Conservation (phyloP, 768 basidiomycete genomes). For the Roridomyces roridus region DNA sequence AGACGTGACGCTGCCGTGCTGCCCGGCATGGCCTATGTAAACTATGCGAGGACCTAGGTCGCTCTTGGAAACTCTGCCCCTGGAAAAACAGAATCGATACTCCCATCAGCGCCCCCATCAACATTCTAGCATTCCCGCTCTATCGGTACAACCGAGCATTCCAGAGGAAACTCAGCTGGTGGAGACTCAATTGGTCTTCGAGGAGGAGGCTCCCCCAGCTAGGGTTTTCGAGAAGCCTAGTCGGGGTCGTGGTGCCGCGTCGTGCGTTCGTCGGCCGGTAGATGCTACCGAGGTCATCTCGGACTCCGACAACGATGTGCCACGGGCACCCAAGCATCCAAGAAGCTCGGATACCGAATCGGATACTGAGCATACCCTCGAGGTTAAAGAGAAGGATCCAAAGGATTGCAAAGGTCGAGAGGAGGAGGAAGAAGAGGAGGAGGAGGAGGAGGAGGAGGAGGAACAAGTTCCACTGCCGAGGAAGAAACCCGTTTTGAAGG, state of each 20-base stretch:
- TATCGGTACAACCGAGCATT: conserved; percentile 10
- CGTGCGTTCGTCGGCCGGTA: conserved; percentile 11
- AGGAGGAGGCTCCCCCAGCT: conserved; percentile 1
- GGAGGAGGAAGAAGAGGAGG: conserved; percentile 24
- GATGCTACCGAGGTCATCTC: conserved; percentile 55
- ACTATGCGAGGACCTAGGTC: too few species aligned
- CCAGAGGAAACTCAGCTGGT: conserved; percentile 25
- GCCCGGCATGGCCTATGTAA: too few species aligned
- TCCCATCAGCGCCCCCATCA: too few species aligned
- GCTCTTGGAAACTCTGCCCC: conserved; percentile 9
- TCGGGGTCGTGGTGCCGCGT: neutral
- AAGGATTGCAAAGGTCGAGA: conserved; percentile 32
- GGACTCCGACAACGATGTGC: conserved; percentile 56
- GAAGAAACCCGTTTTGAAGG: conserved; percentile 3
- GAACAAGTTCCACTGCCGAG: conserved; percentile 43
- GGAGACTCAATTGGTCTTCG: too few species aligned
- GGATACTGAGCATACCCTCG: conserved; percentile 10
- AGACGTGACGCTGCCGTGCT: too few species aligned
- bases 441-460: conserved; percentile 35
- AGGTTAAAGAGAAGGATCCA: conserved; percentile 29
- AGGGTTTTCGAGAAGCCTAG: neutral
- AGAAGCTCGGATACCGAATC: conserved; percentile 13
- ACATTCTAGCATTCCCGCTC: neutral
- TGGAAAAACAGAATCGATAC: conserved; percentile 16
- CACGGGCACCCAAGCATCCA: conserved; percentile 2